Conservation (phyloP, 73 alveolate species). For the Tetrahymena borealis region DNA sequence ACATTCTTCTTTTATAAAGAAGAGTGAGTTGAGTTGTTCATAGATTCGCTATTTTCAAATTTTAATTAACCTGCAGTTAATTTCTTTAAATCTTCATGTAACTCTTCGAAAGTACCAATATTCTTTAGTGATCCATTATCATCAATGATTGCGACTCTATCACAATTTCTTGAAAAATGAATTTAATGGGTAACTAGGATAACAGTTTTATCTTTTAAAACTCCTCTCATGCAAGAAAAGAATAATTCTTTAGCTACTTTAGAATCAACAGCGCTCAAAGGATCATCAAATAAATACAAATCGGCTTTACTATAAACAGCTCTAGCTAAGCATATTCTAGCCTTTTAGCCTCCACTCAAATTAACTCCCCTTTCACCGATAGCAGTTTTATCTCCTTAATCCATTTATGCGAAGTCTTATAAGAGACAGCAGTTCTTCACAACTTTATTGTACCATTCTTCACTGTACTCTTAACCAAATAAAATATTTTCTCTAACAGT, state of each 20-base stretch:
- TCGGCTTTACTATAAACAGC: slow-evolving; percentile 79
- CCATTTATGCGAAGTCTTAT: slow-evolving; percentile 62
- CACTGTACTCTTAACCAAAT: slow-evolving; percentile 62
- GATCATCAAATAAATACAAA: slow-evolving; percentile 66
- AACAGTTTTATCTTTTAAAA: slow-evolving; percentile 12
- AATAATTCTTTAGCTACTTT: slow-evolving; percentile 60
- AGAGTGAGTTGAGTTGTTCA: no score
- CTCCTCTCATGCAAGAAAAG: slow-evolving; percentile 15
- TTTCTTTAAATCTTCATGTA: not conserved
- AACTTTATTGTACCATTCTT: slow-evolving; percentile 56
- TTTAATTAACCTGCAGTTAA: not conserved
- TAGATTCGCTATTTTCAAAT: not conserved
- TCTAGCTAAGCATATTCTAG: slow-evolving; percentile 86
- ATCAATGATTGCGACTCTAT: slow-evolving; percentile 12
- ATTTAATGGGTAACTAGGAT: slow-evolving; percentile 27
- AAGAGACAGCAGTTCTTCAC: slow-evolving; percentile 65
- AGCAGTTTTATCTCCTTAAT: slow-evolving; percentile 61
- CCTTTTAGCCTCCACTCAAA: slow-evolving; percentile 87
- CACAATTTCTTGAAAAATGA: slow-evolving; percentile 27
- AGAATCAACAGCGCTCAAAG: slow-evolving; percentile 76
- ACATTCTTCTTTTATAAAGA: no score
- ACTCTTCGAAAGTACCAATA: not conserved
- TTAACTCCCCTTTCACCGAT: slow-evolving; percentile 87
- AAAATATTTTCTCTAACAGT: slow-evolving; percentile 82
- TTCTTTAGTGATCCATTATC: not conserved